Evolutionary conservation across 345 rosid species (phyloP).

Genomic region (Salix purpurea): DNA sequence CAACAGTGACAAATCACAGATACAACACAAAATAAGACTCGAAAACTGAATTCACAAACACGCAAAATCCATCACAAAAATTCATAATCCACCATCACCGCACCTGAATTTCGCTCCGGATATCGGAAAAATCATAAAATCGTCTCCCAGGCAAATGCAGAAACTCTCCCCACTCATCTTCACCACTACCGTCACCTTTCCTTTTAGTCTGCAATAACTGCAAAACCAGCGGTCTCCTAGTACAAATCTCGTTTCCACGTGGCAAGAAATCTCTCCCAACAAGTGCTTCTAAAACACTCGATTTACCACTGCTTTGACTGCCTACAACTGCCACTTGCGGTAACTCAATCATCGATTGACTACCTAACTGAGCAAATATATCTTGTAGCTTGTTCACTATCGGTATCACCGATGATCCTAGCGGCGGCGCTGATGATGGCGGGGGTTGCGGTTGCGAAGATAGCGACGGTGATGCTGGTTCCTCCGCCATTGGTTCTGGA

Average conservation of each 20-base stretch:
- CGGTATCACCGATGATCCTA: conserved; percentile 91
- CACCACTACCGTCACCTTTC: conserved; percentile 54
- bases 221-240: conserved; percentile 92
- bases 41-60: neutral
- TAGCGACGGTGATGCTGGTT: conserved; percentile 18
- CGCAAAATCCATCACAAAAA: neutral
- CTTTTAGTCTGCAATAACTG: conserved; percentile 86
- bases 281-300: conserved; percentile 93
- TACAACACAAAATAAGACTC: neutral
- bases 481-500: conserved; percentile 26
- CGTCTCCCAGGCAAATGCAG: conserved; percentile 72
- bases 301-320: conserved; percentile 98
- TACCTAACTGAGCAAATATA: conserved; percentile 91
- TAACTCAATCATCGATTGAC: conserved; percentile 82
- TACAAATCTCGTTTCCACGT: conserved; percentile 85
- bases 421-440: conserved; percentile 18
- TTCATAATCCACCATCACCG: neutral
- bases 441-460: conserved; percentile 9
- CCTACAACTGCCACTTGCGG: conserved; percentile 99
- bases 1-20: neutral
- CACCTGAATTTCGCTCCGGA: conserved; percentile 94
- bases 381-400: conserved; percentile 92
- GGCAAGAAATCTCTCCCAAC: conserved; percentile 98
- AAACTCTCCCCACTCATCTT: conserved; percentile 97
- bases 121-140: conserved; percentile 83